Base-by-base conservation (phyloP, 768 basidiomycete species). In the Leccinum imitatum region DNA sequence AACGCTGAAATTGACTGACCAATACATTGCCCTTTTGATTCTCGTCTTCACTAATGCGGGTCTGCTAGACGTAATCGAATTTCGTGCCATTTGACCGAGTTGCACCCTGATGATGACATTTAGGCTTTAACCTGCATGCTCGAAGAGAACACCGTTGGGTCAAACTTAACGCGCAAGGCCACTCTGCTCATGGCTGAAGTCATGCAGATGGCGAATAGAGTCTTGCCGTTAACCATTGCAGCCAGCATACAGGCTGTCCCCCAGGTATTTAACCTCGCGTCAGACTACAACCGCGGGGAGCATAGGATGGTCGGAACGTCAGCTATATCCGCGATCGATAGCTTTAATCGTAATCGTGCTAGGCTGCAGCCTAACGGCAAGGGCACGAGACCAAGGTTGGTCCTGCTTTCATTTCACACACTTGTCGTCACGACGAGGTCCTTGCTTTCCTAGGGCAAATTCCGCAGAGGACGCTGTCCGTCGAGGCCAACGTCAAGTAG, bases 161-260 rank as follows among this genome's bases (percentile, higher is more conserved):
- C 86, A 4, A 87, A 79, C 68, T 72, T 94, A n/a, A 86, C 90
- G 27, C 85, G 92, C 41, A 98, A 97, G 71, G 95, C 94, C 2
- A 96, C 92, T 0, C 72, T 96, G 3, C 80, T 99, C 25, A 86
- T 98, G 77, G 95, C 93, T 8, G 96, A 98, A 71, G 76, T 98
- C 3, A 81, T 99, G 57, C 89, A 91, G 44, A 85, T 95, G 75
- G 87, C 91, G 5, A 98, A 95, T 67, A 82, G 87, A 58, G 87
- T 98, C 3, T 73, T 99, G 9, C 96, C 97, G 4, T 74, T 93
- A 31, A 78, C 84, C 6, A 76, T 89, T 50, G 95, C 96, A 2
- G 91, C 95, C 3, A 83, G 83, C 46, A 86, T 97, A 30, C 96
- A 98, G 80, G 82, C 94, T 0, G 81, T 98, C 15, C 91, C 97